These are phyloP conservation scores for Elaphomyces granulatus DNA, from an alignment of 495 filamentous ascomycete genomes.

Conservation along the genomic window DNA sequence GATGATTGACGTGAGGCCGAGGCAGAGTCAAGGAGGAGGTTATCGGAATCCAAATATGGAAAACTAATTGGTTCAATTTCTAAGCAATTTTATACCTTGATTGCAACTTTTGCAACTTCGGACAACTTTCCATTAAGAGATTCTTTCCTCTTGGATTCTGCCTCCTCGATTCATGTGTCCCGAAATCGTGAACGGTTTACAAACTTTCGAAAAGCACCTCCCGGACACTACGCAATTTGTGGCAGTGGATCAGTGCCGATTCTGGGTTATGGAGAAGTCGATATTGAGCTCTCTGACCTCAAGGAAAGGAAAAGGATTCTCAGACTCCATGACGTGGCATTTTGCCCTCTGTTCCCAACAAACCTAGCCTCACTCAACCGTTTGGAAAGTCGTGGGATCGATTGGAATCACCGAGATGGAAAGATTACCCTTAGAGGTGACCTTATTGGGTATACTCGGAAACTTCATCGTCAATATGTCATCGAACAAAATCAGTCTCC, in stretches of 20 bases:
- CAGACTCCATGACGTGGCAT: neutral
- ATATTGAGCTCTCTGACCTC: neutral
- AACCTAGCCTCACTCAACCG: neutral
- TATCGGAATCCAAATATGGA: neutral
- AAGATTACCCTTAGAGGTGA: neutral
- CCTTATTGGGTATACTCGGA: neutral
- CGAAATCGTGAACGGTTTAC: neutral
- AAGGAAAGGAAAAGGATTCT: neutral
- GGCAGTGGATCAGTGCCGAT: neutral
- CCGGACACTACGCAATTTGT: neutral
- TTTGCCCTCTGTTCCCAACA: neutral
- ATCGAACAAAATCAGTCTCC: neutral
- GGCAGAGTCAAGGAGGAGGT: neutral
- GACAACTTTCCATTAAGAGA: neutral
- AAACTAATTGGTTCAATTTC: neutral
- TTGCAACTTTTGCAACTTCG: neutral
- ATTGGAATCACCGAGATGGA: neutral
- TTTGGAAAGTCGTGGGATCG: neutral
- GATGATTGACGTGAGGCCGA: neutral
- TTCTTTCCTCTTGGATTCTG: neutral
- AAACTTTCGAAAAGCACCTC: neutral
- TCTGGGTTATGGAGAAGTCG: neutral
- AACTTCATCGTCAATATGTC: neutral
- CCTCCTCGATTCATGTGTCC: neutral
- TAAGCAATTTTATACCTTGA: neutral